Base-by-base conservation (phyloP, 2,329 filamentous ascomycete species). In the Trichoderma arundinaceum region DNA sequence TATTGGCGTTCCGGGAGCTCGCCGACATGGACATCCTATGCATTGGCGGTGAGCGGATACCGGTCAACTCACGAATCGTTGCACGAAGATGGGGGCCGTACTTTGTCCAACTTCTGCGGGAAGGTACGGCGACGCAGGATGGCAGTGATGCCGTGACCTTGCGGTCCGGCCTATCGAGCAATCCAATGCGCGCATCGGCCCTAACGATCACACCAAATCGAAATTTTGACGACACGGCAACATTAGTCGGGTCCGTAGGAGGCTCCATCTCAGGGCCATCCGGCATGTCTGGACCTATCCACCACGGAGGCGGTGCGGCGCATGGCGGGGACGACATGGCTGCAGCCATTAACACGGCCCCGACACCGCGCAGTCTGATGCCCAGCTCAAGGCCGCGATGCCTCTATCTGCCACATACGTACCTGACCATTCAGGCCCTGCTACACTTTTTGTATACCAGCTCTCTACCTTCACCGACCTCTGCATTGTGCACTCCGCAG, bases 21-120 rank as follows among this genome's bases (percentile, higher is more conserved):
- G 86, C 92, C 2, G 95, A 99, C 72, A 99, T 99, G 95, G 95
- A 98, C 73, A 92, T 99, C 66, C 83, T 98, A 33, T 95, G 94
- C 60, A 89, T 97, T 48, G 91, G 91, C 19, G 94, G 94, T 22
- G 94, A 97, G 75, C 88, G 94, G 17, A 92, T 98, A 70, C 92
- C 95, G 0, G 91, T 97, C 70, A 99, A 96, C 77, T 98, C 95
- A 7, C 88, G 93, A 65, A 86, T 99, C 15, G 84, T 98, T 15
- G 90, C 91, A 9, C 87, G 92, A 33, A 85, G 95, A 74, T 99
- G 95, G 95, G 95, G 95, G 0, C 92, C 93, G 0, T 97, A 96
- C 75, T 98, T 99, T 78, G 92, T 97, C 64, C 92, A 96, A 74
- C 84, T 99, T 1, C 83, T 98, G 9, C 88, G 91, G 33, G 94